These are phyloP conservation scores for Elaphomyces granulatus DNA, from an alignment of 495 filamentous ascomycete genomes.

Conservation along the genomic window DNA sequence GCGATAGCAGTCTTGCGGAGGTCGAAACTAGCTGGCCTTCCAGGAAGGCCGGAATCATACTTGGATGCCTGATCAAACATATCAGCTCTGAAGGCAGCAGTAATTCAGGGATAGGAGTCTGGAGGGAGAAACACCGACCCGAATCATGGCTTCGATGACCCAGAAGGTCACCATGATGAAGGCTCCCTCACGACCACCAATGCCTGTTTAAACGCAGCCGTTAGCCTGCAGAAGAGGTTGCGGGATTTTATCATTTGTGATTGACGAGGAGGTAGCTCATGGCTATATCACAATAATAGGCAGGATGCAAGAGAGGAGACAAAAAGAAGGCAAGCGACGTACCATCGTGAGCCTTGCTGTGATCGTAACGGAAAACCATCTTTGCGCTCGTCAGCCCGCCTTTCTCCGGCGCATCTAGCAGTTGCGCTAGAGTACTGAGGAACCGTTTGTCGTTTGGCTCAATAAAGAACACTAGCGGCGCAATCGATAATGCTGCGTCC, in stretches of 20 bases:
- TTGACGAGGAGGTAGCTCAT: too few species aligned
- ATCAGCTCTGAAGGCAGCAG: neutral
- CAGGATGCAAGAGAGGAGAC: neutral
- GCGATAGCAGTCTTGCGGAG: conserved; percentile 48
- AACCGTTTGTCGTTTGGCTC: conserved; percentile 60
- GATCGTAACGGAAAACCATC: conserved; percentile 58
- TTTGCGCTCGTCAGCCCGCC: conserved; percentile 58
- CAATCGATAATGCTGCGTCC: conserved; percentile 57
- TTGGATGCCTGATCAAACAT: conserved; percentile 14
- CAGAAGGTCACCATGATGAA: conserved; percentile 71
- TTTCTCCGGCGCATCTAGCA: conserved; percentile 50
- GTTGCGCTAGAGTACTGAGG: conserved; percentile 50
- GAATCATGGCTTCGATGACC: conserved; percentile 61
- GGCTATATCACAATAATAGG: too few species aligned
- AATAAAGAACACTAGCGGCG: conserved; percentile 61
- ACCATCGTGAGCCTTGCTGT: conserved; percentile 50
- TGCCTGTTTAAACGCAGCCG: conserved; percentile 42
- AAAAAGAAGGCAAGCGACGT: conserved; percentile 8
- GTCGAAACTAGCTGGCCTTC: too few species aligned
- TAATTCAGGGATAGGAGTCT: too few species aligned
- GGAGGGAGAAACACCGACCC: conserved; percentile 20
- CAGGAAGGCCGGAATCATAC: conserved; percentile 46
- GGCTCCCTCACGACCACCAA: conserved; percentile 58
- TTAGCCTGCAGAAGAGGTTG: too few species aligned
- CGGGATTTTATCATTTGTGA: too few species aligned